phyloP scores from a whole-genome alignment of 202 grass and related monocot species.

The Panicum virgatum region DNA sequence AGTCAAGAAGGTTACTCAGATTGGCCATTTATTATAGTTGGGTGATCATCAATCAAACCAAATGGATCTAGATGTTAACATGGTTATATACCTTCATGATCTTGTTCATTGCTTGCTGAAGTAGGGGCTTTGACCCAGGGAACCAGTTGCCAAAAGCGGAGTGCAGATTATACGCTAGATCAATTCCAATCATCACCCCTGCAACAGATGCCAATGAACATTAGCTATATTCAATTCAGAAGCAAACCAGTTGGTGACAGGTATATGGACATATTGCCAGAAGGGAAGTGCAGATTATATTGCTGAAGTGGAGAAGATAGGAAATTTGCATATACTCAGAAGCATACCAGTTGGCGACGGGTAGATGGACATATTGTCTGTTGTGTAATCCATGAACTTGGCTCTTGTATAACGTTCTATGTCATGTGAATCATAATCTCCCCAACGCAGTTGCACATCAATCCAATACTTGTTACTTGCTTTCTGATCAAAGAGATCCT shows the following conservation, averaged over 20 bases:
- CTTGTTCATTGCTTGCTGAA: constrained; percentile 99
- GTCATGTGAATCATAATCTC: constrained; percentile 98
- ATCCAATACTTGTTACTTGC: constrained; percentile 99
- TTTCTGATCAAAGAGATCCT: constrained; percentile 98
- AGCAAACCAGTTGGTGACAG: too few species aligned
- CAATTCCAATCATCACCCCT: constrained; percentile 98
- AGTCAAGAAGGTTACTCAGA: constrained; percentile 1
- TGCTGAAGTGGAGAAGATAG: not conserved
- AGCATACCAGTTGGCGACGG: constrained; percentile 91
- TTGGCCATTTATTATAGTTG: not conserved
- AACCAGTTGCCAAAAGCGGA: constrained; percentile 98
- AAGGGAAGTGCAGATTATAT: too few species aligned
- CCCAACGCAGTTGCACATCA: constrained; percentile 97
- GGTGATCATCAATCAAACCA: not conserved
- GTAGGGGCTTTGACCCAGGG: constrained; percentile 90
- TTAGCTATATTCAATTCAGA: constrained; percentile 17
- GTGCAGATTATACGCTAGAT: constrained; percentile 96
- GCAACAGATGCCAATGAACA: constrained; percentile 43
- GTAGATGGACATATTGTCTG: constrained; percentile 99
- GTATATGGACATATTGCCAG: too few species aligned
- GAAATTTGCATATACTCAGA: constrained; percentile 25
- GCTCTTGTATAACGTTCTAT: constrained; percentile 98
- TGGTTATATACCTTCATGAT: constrained; percentile 88
- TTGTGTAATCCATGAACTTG: constrained; percentile 99
- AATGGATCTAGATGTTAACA: constrained; percentile 1